A percentile compares a stretch with the other conserved stretches of the same genome.
Conservation (phyloP, 345 rosid species). For the Kernera saxatilis region DNA sequence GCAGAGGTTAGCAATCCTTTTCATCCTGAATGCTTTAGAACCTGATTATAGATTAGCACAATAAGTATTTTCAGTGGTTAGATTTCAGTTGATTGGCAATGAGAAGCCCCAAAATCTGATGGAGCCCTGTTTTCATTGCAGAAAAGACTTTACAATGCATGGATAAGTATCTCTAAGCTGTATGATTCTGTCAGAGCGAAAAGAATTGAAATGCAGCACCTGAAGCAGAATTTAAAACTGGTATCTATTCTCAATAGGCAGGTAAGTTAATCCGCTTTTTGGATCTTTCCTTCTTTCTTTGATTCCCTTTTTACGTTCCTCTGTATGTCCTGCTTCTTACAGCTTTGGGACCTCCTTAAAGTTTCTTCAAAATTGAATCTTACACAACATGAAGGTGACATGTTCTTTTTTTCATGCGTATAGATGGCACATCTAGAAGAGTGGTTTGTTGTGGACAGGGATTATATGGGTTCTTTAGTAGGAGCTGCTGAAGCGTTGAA, state of each 20-base stretch:
- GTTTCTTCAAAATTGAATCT: neutral
- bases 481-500: constrained; percentile 72
- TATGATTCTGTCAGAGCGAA: constrained; percentile 67
- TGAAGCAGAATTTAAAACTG: constrained; percentile 67
- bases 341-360: neutral
- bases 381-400: neutral
- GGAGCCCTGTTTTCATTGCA: constrained; percentile 29
- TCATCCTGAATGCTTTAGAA: neutral
- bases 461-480: constrained; percentile 57
- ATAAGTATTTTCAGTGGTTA: neutral
- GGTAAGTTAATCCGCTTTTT: constrained; percentile 35
- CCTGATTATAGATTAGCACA: neutral
- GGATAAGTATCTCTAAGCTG: constrained; percentile 49
- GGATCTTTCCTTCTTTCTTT: constrained; percentile 4
- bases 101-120: neutral
- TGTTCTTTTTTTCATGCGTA: neutral
- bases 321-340: neutral
- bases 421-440: constrained; percentile 70
- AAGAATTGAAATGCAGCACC: constrained; percentile 53
- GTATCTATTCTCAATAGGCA: constrained; percentile 58
- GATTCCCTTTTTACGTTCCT: neutral
- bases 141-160: constrained; percentile 60
- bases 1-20: constrained; percentile 59
- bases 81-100: neutral
- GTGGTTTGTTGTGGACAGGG: constrained; percentile 49